Evolutionary conservation across 176 grass and related monocot genomes (phyloP).

Genomic region (Carex parvula): DNA sequence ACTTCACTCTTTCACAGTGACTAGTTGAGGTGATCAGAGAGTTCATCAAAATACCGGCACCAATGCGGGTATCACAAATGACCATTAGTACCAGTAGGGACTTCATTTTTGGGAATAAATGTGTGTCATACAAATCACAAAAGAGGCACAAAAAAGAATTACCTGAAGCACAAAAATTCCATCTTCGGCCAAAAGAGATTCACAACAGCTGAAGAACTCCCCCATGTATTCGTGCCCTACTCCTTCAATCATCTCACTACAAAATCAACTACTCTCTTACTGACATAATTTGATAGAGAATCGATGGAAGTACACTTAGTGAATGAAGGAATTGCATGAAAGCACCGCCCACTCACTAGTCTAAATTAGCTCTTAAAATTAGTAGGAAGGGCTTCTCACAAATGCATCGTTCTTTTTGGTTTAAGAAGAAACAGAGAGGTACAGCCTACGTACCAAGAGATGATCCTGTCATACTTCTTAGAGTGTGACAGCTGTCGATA

Average conservation of each 20-base stretch:
- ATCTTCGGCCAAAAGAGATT: conserved; percentile 61
- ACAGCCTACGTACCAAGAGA: conserved; percentile 54
- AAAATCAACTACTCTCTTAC: not conserved
- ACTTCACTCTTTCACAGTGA: not conserved
- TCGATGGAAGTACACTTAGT: not conserved
- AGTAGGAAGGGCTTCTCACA: not conserved
- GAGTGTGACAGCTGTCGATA: conserved; percentile 61
- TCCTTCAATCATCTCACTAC: conserved; percentile 83
- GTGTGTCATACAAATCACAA: not conserved
- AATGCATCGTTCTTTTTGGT: not conserved
- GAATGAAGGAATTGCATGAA: not conserved
- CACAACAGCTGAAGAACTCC: conserved; percentile 67
- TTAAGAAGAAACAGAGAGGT: not conserved
- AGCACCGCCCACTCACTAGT: not conserved
- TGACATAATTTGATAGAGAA: conserved; percentile 1
- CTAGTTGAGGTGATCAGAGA: not conserved
- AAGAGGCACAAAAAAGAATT: not conserved
- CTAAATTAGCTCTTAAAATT: not conserved
- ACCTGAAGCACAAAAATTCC: conserved; percentile 82
- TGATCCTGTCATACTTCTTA: conserved; percentile 67
- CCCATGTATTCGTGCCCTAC: conserved; percentile 87
- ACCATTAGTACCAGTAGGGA: not conserved
- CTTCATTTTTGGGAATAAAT: not conserved
- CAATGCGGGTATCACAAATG: not conserved
- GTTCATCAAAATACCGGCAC: not conserved